Evolutionary conservation across 1,284 basidiomycete genomes (phyloP).

Genomic region (Fomitopsis palustris): DNA sequence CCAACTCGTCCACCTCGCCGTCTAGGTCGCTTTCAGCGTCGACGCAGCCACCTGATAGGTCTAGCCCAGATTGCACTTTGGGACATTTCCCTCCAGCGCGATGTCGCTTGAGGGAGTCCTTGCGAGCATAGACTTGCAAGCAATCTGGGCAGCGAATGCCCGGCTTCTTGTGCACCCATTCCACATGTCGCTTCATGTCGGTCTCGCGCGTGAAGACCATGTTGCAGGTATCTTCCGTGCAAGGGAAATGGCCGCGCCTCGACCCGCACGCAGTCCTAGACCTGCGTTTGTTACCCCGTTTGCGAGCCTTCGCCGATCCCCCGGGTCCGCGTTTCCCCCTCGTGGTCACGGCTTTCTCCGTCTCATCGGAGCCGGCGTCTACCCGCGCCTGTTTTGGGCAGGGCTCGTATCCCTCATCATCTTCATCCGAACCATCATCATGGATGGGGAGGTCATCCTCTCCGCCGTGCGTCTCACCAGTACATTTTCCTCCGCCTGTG

Average conservation of each 20-base stretch:
- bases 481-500: background rate
- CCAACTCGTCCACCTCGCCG: background rate
- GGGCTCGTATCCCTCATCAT: background rate
- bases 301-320: background rate
- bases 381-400: background rate
- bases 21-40: background rate
- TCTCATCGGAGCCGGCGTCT: background rate
- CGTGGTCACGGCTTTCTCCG: background rate
- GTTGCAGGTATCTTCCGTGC: background rate
- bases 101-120: background rate
- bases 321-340: background rate
- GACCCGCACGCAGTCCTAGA: background rate
- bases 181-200: constrained; percentile 1
- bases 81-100: background rate
- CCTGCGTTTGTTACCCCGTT: background rate
- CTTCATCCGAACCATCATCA: background rate
- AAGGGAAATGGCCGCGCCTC: background rate
- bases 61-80: background rate
- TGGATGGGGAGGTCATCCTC: background rate
- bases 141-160: background rate
- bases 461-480: background rate
- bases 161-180: background rate
- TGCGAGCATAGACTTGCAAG: background rate
- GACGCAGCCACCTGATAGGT: no score
- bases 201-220: background rate